These are phyloP conservation scores for Decorospora gaudefroyi DNA, from an alignment of 2,329 filamentous ascomycete species.

Conservation along the genomic window DNA sequence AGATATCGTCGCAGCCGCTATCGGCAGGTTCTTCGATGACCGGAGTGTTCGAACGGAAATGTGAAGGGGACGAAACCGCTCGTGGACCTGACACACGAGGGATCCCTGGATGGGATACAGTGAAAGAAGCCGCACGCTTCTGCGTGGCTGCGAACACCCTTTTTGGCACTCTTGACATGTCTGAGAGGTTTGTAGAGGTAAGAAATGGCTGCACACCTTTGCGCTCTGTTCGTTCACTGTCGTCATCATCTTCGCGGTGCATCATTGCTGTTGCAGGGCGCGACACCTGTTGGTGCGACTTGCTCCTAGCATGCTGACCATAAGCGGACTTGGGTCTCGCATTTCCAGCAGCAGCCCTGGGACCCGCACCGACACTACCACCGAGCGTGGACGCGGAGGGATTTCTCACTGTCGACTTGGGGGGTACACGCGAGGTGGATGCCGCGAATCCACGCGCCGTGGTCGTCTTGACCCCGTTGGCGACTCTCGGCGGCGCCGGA, in stretches of 20 bases:
- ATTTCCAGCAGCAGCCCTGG: conserved; percentile 51
- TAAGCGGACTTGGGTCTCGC: conserved; percentile 57
- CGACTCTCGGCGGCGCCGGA: conserved; percentile 50
- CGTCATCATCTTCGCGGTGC: conserved; percentile 50
- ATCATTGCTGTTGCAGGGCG: conserved; percentile 49
- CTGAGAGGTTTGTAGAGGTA: conserved; percentile 45
- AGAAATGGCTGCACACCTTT: conserved; percentile 53
- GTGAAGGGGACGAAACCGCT: conserved; percentile 35
- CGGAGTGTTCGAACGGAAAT: conserved; percentile 29
- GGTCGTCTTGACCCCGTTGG: conserved; percentile 52
- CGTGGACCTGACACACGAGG: conserved; percentile 22
- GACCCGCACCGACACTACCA: conserved; percentile 58
- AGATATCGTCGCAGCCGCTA: conserved; percentile 36
- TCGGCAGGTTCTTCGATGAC: conserved; percentile 38
- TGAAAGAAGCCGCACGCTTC: conserved; percentile 24
- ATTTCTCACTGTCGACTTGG: conserved; percentile 51
- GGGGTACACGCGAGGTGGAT: conserved; percentile 50
- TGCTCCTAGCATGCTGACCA: conserved; percentile 53
- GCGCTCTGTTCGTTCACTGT: conserved; percentile 46
- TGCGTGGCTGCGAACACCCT: conserved; percentile 25
- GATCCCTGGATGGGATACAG: conserved; percentile 20
- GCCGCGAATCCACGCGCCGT: conserved; percentile 48
- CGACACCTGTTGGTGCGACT: conserved; percentile 50
- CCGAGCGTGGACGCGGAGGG: conserved; percentile 57
- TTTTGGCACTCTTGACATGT: conserved; percentile 40